A percentile compares a stretch with the other conserved stretches of the same genome.
Conservation (phyloP, 164 flowering plant genomes). For the Chimonanthus salicifolius region DNA sequence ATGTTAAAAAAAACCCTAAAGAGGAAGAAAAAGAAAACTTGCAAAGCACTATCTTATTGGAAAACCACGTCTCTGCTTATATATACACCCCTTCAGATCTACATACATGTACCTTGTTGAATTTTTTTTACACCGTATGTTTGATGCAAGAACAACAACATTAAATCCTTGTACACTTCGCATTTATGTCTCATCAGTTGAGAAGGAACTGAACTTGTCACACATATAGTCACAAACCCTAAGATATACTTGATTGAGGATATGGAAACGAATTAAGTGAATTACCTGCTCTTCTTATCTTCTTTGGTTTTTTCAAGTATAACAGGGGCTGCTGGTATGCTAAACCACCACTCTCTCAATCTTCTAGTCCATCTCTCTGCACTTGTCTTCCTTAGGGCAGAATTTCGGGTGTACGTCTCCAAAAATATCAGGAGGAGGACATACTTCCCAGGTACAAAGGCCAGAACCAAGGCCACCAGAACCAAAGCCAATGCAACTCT, state of each 20-base stretch:
- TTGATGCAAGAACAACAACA: too few species aligned
- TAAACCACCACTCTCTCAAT: slow-evolving; percentile 96
- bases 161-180: too few species aligned
- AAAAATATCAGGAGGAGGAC: slow-evolving; percentile 41
- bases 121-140: too few species aligned
- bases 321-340: slow-evolving; percentile 96
- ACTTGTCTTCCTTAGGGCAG: slow-evolving; percentile 63
- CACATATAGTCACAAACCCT: not conserved
- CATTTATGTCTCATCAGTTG: too few species aligned
- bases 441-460: slow-evolving; percentile 51
- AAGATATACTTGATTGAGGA: not conserved
- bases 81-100: too few species aligned
- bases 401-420: slow-evolving; percentile 65
- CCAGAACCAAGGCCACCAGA: slow-evolving; percentile 43
- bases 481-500: slow-evolving; percentile 48
- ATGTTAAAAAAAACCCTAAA: too few species aligned
- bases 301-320: slow-evolving; percentile 57
- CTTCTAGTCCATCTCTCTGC: slow-evolving; percentile 78
- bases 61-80: too few species aligned
- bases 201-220: not conserved
- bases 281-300: slow-evolving; percentile 57
- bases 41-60: too few species aligned
- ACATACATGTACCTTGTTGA: too few species aligned
- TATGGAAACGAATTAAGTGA: not conserved
- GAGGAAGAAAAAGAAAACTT: too few species aligned